phyloP scores from a whole-genome alignment of 129 eudicot genomes.

The Pseudognaphalium luteoalbum region DNA sequence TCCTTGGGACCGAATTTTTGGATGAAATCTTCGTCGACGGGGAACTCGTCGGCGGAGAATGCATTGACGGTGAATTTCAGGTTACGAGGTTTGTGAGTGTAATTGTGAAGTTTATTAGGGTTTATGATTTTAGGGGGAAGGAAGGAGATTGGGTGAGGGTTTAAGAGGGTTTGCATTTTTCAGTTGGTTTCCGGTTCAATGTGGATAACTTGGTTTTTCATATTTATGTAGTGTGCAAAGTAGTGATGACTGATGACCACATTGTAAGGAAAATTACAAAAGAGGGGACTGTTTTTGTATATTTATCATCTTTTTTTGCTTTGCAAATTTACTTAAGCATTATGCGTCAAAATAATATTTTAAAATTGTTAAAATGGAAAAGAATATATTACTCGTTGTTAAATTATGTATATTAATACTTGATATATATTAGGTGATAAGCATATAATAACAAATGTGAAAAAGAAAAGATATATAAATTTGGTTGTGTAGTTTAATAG shows the following conservation, averaged over 20 bases:
- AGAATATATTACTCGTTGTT: too few species aligned
- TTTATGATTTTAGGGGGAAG: slow-evolving; percentile 61
- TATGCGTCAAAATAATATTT: too few species aligned
- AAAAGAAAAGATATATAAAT: too few species aligned
- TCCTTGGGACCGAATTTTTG: slow-evolving; percentile 71
- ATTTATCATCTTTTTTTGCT: too few species aligned
- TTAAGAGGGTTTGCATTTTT: slow-evolving; percentile 60
- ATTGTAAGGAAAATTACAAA: not conserved
- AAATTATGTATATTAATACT: too few species aligned
- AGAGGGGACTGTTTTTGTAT: slow-evolving; percentile 1
- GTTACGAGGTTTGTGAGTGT: not conserved
- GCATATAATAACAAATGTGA: too few species aligned
- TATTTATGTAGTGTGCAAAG: slow-evolving; percentile 14
- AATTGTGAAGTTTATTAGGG: slow-evolving; percentile 37
- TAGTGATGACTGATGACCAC: not conserved
- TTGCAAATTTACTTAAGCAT: too few species aligned
- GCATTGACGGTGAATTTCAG: slow-evolving; percentile 34
- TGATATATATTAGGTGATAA: too few species aligned
- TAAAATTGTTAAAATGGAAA: too few species aligned
- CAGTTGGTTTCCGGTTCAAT: not conserved
- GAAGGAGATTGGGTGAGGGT: slow-evolving; percentile 52
- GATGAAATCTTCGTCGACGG: slow-evolving; percentile 81
- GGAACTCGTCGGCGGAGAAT: slow-evolving; percentile 75
- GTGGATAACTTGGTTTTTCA: slow-evolving; percentile 42
- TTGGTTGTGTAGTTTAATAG: too few species aligned